Conservation (phyloP, 1,284 basidiomycete species). For the Neolentinus lepideus region DNA sequence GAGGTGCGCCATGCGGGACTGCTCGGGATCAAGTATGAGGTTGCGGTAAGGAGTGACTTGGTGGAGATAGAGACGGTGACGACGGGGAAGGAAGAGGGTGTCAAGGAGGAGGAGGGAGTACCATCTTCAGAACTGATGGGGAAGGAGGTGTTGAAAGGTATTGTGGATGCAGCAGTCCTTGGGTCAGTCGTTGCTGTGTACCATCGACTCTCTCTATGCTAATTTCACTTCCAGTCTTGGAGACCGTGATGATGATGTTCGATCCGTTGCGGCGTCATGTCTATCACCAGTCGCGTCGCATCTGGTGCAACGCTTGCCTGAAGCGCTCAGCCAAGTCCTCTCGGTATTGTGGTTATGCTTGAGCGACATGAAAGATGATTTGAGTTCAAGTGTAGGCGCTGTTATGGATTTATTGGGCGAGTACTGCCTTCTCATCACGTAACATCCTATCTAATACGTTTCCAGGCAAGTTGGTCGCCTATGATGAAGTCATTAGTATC, state of each 20-base stretch:
- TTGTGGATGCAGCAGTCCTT: constrained; percentile 83
- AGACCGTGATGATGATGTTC: constrained; percentile 95
- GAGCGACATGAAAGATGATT: constrained; percentile 91
- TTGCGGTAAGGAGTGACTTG: constrained; percentile 85
- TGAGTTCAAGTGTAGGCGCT: constrained; percentile 93
- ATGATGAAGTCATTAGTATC: constrained; percentile 73
- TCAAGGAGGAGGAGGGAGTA: constrained; percentile 17
- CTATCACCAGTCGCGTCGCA: constrained; percentile 81
- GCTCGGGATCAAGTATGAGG: constrained; percentile 95
- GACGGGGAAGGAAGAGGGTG: constrained; percentile 15
- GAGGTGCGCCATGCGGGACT: constrained; percentile 96
- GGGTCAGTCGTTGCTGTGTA: constrained; percentile 74
- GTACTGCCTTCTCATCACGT: constrained; percentile 15
- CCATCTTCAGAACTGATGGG: constrained; percentile 21
- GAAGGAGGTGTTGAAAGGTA: constrained; percentile 57
- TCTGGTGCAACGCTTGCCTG: constrained; percentile 73
- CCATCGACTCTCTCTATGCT: neutral
- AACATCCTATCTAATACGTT: constrained; percentile 7
- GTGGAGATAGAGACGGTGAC: constrained; percentile 37
- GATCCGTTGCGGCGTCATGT: constrained; percentile 91
- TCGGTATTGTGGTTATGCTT: constrained; percentile 90
- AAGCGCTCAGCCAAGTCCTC: constrained; percentile 68
- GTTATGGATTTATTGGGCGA: constrained; percentile 94
- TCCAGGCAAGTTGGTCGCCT: constrained; percentile 75
- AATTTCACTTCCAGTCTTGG: constrained; percentile 49